Evolutionary conservation across 106 monocot species (phyloP).

Genomic region (Apostasia shenzhenica): DNA sequence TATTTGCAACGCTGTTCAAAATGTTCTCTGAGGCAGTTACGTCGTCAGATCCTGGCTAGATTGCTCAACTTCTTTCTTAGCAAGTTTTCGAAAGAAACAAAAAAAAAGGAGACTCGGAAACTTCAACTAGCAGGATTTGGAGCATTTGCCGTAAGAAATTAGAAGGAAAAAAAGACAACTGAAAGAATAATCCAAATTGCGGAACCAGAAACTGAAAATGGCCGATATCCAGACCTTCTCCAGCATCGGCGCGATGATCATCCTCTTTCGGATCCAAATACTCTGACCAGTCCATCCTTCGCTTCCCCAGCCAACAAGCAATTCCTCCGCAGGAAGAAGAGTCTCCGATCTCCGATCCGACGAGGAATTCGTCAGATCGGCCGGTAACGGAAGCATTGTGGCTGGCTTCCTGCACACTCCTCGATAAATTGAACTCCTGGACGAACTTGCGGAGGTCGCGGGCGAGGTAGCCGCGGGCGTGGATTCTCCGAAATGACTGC

Average conservation of each 20-base stretch:
- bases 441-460: constrained; percentile 43
- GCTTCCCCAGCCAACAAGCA: neutral
- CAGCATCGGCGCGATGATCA: neutral
- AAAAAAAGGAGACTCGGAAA: too few relatives aligned
- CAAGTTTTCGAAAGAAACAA: too few relatives aligned
- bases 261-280: constrained; percentile 15
- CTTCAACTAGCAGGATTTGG: too few relatives aligned
- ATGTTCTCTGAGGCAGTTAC: too few relatives aligned
- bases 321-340: neutral
- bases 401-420: neutral
- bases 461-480: constrained; percentile 36
- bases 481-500: constrained; percentile 36
- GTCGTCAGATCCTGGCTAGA: too few relatives aligned
- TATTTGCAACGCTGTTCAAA: too few relatives aligned
- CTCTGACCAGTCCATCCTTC: constrained; percentile 26
- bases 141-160: too few relatives aligned
- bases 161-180: too few relatives aligned
- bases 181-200: too few relatives aligned
- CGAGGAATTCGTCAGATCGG: neutral
- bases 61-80: too few relatives aligned
- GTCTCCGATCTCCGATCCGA: neutral
- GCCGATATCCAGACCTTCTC: neutral
- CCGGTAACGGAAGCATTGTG: neutral
- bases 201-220: too few relatives aligned
- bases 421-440: constrained; percentile 36